Evolutionary conservation across 2,329 filamentous ascomycete species (phyloP).

Genomic region (Fusarium nurragi): DNA sequence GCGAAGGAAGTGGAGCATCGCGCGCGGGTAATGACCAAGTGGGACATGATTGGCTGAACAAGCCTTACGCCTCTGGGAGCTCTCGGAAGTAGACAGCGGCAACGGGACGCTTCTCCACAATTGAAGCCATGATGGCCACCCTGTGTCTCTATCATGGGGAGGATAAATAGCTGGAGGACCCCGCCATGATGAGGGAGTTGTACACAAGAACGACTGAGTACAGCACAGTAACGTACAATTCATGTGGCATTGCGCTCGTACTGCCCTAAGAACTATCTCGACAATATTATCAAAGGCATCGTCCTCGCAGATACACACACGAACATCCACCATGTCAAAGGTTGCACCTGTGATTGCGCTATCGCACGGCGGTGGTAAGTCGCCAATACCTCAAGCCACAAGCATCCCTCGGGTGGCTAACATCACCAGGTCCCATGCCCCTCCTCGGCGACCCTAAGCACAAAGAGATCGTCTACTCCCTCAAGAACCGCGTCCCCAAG

Average conservation of each 20-base stretch:
- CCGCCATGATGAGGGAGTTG: slow-evolving; percentile 1
- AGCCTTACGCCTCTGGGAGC: neutral
- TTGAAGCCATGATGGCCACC: slow-evolving; percentile 31
- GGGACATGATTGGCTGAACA: neutral
- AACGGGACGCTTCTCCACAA: slow-evolving; percentile 28
- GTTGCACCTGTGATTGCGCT: slow-evolving; percentile 58
- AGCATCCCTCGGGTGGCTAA: neutral
- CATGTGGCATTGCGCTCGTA: slow-evolving; percentile 27
- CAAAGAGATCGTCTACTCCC: slow-evolving; percentile 59
- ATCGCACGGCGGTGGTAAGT: slow-evolving; percentile 59
- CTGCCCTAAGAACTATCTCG: slow-evolving; percentile 13
- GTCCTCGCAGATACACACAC: neutral
- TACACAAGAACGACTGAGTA: neutral
- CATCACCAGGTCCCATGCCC: slow-evolving; percentile 62
- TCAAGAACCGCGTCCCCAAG: slow-evolving; percentile 63
- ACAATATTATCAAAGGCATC: neutral
- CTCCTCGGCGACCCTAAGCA: slow-evolving; percentile 65
- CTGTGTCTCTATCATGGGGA: slow-evolving; percentile 11
- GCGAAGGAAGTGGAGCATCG: slow-evolving; percentile 27
- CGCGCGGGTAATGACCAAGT: slow-evolving; percentile 47
- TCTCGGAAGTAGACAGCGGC: slow-evolving; percentile 22
- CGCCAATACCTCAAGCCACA: neutral
- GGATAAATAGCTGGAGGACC: slow-evolving; percentile 30
- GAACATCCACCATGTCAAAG: slow-evolving; percentile 48
- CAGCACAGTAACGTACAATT: neutral